These are phyloP conservation scores for Diaporthe australafricana DNA, from an alignment of 2,329 filamentous ascomycete genomes.

Conservation along the genomic window DNA sequence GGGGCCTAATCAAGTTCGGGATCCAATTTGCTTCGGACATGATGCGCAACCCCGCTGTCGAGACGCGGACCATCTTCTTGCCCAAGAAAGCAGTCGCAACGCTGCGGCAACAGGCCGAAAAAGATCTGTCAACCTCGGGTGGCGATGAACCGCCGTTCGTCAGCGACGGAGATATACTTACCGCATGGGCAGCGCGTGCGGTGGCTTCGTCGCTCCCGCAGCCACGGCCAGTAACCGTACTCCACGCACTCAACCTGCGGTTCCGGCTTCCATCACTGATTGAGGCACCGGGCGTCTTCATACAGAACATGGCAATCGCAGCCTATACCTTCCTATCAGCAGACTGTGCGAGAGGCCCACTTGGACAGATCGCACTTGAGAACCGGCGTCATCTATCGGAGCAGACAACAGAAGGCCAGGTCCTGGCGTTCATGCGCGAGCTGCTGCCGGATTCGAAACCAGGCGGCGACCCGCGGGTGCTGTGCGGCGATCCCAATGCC, in stretches of 20 bases:
- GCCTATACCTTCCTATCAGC: slow-evolving; percentile 42
- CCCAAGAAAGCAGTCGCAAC: slow-evolving; percentile 45
- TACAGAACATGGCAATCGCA: slow-evolving; percentile 44
- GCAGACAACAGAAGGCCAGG: slow-evolving; percentile 49
- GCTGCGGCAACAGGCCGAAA: slow-evolving; percentile 46
- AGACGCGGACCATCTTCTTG: slow-evolving; percentile 52
- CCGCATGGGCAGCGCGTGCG: slow-evolving; percentile 49
- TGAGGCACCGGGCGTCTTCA: slow-evolving; percentile 39
- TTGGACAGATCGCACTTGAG: slow-evolving; percentile 45
- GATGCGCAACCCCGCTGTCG: slow-evolving; percentile 44
- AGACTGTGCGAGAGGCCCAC: slow-evolving; percentile 40
- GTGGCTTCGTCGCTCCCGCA: slow-evolving; percentile 40
- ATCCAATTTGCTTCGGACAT: slow-evolving; percentile 47
- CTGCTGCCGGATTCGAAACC: slow-evolving; percentile 38
- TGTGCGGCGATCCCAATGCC: slow-evolving; percentile 48
- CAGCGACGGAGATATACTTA: slow-evolving; percentile 57
- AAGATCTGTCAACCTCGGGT: slow-evolving; percentile 41
- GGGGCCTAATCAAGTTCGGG: slow-evolving; percentile 46
- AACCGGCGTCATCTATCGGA: slow-evolving; percentile 49
- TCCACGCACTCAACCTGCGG: slow-evolving; percentile 45
- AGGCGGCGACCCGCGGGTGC: slow-evolving; percentile 38
- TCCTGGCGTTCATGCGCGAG: slow-evolving; percentile 44
- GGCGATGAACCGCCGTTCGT: slow-evolving; percentile 48
- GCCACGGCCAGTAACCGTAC: slow-evolving; percentile 42
- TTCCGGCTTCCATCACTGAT: slow-evolving; percentile 41